phyloP scores from a whole-genome alignment of 1,139 yeast species.

The Yamadazyma diddensiae region DNA sequence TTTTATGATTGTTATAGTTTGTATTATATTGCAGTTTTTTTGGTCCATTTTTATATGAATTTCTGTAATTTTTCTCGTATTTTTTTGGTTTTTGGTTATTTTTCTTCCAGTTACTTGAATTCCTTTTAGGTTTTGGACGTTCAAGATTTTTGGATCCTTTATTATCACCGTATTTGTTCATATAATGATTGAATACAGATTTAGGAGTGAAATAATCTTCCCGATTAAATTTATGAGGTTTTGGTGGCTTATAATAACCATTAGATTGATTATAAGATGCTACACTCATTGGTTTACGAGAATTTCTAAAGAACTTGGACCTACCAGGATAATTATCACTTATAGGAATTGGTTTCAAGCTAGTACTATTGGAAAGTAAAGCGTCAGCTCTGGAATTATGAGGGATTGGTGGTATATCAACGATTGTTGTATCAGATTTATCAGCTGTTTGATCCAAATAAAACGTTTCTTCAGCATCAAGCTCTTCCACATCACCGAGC shows the following conservation, averaged over 20 bases:
- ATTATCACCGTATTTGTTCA: slow-evolving; percentile 63
- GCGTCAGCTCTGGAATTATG: slow-evolving; percentile 49
- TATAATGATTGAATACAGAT: slow-evolving; percentile 65
- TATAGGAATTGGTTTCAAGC: slow-evolving; percentile 46
- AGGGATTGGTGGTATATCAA: slow-evolving; percentile 20
- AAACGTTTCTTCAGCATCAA: slow-evolving; percentile 15
- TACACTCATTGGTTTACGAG: slow-evolving; percentile 62
- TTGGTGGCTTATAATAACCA: slow-evolving; percentile 19
- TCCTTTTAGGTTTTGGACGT: slow-evolving; percentile 14
- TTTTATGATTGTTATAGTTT: slow-evolving; percentile 7
- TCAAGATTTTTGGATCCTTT: slow-evolving; percentile 12
- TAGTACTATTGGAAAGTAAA: slow-evolving; percentile 37
- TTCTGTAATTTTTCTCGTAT: slow-evolving; percentile 18
- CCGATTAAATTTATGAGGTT: slow-evolving; percentile 45
- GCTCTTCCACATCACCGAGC: neutral
- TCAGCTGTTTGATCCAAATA: slow-evolving; percentile 15
- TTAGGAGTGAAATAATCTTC: slow-evolving; percentile 79
- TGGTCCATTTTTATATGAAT: slow-evolving; percentile 9
- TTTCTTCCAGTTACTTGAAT: slow-evolving; percentile 32
- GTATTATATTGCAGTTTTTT: slow-evolving; percentile 15
- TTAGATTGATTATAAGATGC: slow-evolving; percentile 49
- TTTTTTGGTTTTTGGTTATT: slow-evolving; percentile 25
- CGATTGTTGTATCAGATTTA: slow-evolving; percentile 12
- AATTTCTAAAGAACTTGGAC: slow-evolving; percentile 41
- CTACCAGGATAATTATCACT: slow-evolving; percentile 17